Conservation (phyloP, 192 early-diverging fungal genomes). For the Obelidium mucronatum region DNA sequence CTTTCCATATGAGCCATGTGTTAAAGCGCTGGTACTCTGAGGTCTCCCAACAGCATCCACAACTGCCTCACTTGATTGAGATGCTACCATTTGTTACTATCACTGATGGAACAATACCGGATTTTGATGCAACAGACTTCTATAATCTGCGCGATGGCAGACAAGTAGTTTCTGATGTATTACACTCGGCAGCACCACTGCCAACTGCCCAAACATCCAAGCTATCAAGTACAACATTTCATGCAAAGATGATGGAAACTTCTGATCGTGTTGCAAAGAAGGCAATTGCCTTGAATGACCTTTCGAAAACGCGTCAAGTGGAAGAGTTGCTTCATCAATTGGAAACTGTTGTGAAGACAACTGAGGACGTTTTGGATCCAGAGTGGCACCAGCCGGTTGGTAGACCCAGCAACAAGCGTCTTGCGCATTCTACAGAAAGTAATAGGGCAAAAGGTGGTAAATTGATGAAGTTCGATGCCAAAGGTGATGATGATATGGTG, state of each 20-base stretch:
- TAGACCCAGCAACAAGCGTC: background rate
- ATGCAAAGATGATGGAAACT: background rate
- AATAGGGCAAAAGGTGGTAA: background rate
- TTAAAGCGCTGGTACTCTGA: background rate
- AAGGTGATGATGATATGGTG: background rate
- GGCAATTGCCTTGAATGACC: background rate
- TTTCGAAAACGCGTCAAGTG: background rate
- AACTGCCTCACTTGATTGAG: background rate
- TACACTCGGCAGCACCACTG: background rate
- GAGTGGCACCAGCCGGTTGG: background rate
- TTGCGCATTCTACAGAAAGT: background rate
- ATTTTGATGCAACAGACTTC: background rate
- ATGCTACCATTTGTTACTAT: background rate
- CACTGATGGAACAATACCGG: background rate
- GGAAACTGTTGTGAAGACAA: background rate
- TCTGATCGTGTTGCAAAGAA: background rate
- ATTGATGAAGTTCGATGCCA: background rate
- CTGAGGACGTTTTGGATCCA: background rate
- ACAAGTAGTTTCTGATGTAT: background rate
- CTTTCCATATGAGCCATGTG: background rate
- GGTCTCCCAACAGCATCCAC: background rate
- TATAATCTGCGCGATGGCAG: background rate
- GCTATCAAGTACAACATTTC: background rate
- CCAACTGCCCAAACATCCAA: background rate
- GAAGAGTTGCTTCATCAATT: background rate